These are phyloP conservation scores for Erysiphe pulchra DNA, from an alignment of 2,329 filamentous ascomycete species.

Conservation along the genomic window DNA sequence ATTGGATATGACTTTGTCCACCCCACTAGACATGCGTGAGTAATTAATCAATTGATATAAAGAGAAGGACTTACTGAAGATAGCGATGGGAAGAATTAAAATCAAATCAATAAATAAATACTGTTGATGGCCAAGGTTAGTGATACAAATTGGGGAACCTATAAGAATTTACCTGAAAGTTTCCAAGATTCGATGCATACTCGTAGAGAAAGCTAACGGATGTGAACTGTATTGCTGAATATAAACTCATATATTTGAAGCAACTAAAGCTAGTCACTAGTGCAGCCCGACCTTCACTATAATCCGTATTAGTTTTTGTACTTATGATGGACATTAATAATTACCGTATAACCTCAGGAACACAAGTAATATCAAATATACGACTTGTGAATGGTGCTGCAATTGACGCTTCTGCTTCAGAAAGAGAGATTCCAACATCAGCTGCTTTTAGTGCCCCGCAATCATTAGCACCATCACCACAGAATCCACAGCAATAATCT, in stretches of 20 bases:
- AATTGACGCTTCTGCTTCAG: conserved; percentile 89
- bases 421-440: conserved; percentile 89
- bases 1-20: conserved; percentile 69
- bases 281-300: conserved; percentile 65
- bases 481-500: conserved; percentile 87
- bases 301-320: conserved; percentile 2
- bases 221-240: conserved; percentile 97
- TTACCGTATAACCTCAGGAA: conserved; percentile 68
- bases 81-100: conserved; percentile 82
- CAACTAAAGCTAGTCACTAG: conserved; percentile 97
- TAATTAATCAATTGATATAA: neutral
- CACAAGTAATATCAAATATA: conserved; percentile 88
- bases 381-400: conserved; percentile 94
- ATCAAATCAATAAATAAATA: conserved; percentile 88
- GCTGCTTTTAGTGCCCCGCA: conserved; percentile 92
- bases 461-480: conserved; percentile 91
- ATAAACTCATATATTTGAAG: conserved; percentile 98
- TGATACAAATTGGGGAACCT: neutral
- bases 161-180: conserved; percentile 43
- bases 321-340: conserved; percentile 4
- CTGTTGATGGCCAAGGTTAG: conserved; percentile 12
- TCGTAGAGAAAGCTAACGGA: conserved; percentile 92
- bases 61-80: conserved; percentile 41
- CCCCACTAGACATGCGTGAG: conserved; percentile 47
- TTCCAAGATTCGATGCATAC: conserved; percentile 76